These are phyloP conservation scores for Borealophlyctis nickersoniae DNA, from an alignment of 192 early-diverging fungal genomes.

Conservation along the genomic window DNA sequence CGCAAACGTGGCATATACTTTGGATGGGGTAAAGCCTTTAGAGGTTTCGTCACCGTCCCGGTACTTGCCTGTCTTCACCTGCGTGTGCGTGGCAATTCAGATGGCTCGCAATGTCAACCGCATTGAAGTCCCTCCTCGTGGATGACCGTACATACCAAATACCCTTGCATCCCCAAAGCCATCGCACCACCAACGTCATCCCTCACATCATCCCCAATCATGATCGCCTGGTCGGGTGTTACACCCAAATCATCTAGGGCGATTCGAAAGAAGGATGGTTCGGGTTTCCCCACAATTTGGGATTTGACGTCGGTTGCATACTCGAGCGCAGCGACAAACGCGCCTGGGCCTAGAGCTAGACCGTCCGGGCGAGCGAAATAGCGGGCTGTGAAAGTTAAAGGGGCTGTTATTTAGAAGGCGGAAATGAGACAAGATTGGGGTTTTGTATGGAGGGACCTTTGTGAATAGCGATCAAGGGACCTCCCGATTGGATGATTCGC, in stretches of 20 bases:
- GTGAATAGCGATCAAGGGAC: slow-evolving; percentile 77
- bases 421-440: neutral
- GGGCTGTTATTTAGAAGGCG: slow-evolving; percentile 1
- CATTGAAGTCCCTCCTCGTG: neutral
- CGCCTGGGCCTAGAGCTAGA: slow-evolving; percentile 82
- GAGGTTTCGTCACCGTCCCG: slow-evolving; percentile 64
- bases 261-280: slow-evolving; percentile 68
- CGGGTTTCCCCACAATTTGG: slow-evolving; percentile 79
- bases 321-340: slow-evolving; percentile 82
- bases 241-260: slow-evolving; percentile 71
- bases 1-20: slow-evolving; percentile 63
- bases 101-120: no score
- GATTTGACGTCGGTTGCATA: slow-evolving; percentile 66
- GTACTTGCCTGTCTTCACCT: slow-evolving; percentile 84
- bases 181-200: slow-evolving; percentile 80
- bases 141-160: slow-evolving; percentile 25
- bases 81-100: no score
- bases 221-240: slow-evolving; percentile 58
- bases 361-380: slow-evolving; percentile 66
- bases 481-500: slow-evolving; percentile 55
- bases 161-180: slow-evolving; percentile 60
- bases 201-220: slow-evolving; percentile 85
- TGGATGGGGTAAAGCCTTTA: slow-evolving; percentile 41
- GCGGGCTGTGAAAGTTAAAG: slow-evolving; percentile 34
- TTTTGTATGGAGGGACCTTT: slow-evolving; percentile 43